Evolutionary conservation across 1,139 yeast genomes (phyloP), one percentile per base, ranked within the genome.

Genomic region (Magnusiomyces magnusii): DNA sequence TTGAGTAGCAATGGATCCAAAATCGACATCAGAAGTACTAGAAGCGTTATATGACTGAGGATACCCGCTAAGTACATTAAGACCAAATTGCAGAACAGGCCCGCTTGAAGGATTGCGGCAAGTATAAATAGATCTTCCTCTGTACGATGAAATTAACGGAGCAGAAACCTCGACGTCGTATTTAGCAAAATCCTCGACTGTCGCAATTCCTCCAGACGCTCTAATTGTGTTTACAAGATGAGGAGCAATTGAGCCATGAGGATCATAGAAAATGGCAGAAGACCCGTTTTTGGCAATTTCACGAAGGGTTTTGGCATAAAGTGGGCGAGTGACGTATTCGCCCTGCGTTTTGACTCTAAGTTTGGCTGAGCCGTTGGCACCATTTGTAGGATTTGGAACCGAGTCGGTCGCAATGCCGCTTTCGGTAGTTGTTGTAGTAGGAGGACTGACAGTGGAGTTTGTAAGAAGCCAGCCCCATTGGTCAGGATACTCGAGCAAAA

Each of bases 41-140:
- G 28, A 15, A 21, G 13, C n/a, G 19, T 36, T 42, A 5, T 34
- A 28, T 3, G 53, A 51, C 34, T 57, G 60, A 3, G 74, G 74
- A 41, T 71, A 67, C n/a, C 76, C 74, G 60, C 80, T 78, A 68
- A 82, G 66, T 47, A 90, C 81, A 60, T 84, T 82, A 60, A 93
- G 75, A 0, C 95, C 97, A 0, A 92, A 80, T 15, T 87, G 67
- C 57, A 93, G 74, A 0, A 96, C 95, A 3, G 93, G 80, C 0
- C 99, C 99, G 1, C 92, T 82, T 2, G 95, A 84, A 0, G 92
- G 84, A 1, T 96, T 96, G 49, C 78, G 78, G n/a, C 89, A 75
- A 0, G 96, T 86, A 64, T 78, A 77, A 0, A 91, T 81, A 24
- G 82, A 82, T 41, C 79, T 70, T 24, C 49, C 55, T 3, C 15